Conservation (phyloP, 2,329 filamentous ascomycete genomes). For the Sporothrix pallida region DNA sequence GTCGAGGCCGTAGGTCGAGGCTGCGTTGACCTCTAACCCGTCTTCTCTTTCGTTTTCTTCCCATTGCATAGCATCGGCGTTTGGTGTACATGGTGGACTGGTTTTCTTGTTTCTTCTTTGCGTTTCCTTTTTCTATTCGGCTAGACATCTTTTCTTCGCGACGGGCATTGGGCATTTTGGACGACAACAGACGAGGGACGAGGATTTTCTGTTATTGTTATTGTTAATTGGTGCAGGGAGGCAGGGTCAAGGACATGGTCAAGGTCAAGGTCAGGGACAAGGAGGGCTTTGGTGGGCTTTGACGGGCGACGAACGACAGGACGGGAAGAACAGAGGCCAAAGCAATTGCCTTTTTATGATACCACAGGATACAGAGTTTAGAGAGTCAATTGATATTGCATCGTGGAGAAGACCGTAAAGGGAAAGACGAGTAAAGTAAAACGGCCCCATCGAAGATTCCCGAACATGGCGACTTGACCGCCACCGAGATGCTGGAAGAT, state of each 20-base stretch:
- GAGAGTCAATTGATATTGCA: slow-evolving; percentile 11
- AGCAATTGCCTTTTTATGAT: slow-evolving; percentile 24
- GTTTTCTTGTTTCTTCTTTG: background rate
- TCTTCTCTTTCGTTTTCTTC: too few species aligned
- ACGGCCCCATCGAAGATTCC: background rate
- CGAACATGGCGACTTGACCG: slow-evolving; percentile 2
- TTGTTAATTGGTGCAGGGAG: background rate
- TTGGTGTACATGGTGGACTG: slow-evolving; percentile 15
- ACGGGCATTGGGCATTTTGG: too few species aligned
- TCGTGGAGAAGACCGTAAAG: background rate
- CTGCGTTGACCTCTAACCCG: too few species aligned
- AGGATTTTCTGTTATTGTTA: too few species aligned
- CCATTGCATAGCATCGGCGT: background rate
- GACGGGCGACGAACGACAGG: background rate
- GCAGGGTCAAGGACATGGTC: background rate
- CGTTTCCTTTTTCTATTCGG: background rate
- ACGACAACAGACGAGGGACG: too few species aligned
- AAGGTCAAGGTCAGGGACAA: background rate
- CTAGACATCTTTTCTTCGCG: background rate
- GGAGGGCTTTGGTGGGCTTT: too few species aligned
- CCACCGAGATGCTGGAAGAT: slow-evolving; percentile 31
- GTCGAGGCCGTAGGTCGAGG: background rate
- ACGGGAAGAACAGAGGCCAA: background rate
- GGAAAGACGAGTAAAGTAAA: background rate
- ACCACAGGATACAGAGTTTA: slow-evolving; percentile 27